Conservation (phyloP, 2,329 filamentous ascomycete genomes). For the Colletotrichum truncatum region DNA sequence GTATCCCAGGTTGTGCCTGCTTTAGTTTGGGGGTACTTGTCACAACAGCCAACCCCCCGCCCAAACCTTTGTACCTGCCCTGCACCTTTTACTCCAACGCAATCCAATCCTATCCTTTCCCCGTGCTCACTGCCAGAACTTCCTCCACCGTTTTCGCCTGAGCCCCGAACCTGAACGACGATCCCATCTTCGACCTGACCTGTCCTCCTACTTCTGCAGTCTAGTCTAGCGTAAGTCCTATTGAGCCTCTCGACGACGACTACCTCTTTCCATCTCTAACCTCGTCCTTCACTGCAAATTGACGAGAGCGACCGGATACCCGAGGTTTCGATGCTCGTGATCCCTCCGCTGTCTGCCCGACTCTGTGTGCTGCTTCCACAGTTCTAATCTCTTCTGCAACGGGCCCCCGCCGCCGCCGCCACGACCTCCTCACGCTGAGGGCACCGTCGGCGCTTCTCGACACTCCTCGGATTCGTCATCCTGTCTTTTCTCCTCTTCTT, state of each 20-base stretch:
- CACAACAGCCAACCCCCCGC: neutral
- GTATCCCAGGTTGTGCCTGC: neutral
- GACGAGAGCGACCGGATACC: neutral
- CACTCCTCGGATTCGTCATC: slow-evolving; percentile 17
- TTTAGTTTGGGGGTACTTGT: neutral
- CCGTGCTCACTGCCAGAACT: slow-evolving; percentile 6
- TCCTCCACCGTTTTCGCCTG: slow-evolving; percentile 23
- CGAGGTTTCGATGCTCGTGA: slow-evolving; percentile 10
- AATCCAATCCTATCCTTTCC: neutral
- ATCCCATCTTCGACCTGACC: slow-evolving; percentile 25
- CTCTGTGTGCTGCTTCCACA: slow-evolving; percentile 9
- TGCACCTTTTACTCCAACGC: neutral
- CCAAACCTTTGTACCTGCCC: neutral
- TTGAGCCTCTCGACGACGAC: slow-evolving; percentile 17
- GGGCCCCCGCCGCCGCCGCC: slow-evolving; percentile 28
- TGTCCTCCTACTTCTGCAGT: slow-evolving; percentile 23
- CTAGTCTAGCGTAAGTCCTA: slow-evolving; percentile 12
- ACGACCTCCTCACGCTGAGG: slow-evolving; percentile 26
- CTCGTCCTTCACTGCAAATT: neutral
- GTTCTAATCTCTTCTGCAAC: slow-evolving; percentile 28
- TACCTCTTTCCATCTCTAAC: neutral
- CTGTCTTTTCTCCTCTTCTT: neutral
- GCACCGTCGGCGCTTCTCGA: slow-evolving; percentile 22
- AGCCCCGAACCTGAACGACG: slow-evolving; percentile 27
- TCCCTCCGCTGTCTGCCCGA: slow-evolving; percentile 13